Conservation (phyloP, 805 yeast genomes). For the Candida easanensis region DNA sequence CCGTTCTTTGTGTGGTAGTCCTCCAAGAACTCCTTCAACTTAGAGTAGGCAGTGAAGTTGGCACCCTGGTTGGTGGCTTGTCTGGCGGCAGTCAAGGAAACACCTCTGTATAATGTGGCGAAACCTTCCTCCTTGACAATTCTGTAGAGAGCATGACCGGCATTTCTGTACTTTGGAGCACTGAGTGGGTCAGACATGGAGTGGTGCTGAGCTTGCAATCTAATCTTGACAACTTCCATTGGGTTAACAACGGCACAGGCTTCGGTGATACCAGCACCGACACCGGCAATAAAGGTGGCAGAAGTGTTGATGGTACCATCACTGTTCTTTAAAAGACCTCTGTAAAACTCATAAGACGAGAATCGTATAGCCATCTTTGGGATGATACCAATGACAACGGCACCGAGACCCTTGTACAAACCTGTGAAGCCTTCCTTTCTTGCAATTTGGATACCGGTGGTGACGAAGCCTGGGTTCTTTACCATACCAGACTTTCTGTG, state of each 20-base stretch:
- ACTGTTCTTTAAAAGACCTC: slow-evolving; percentile 60
- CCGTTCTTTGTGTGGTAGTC: slow-evolving; percentile 49
- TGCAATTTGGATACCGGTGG: slow-evolving; percentile 77
- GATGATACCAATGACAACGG: slow-evolving; percentile 94
- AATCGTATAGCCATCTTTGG: slow-evolving; percentile 98
- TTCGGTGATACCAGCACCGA: slow-evolving; percentile 96
- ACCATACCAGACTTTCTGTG: slow-evolving; percentile 62
- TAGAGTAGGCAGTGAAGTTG: slow-evolving; percentile 92
- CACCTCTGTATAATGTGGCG: slow-evolving; percentile 88
- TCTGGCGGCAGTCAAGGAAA: slow-evolving; percentile 91
- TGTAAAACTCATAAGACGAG: slow-evolving; percentile 88
- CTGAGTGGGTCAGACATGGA: slow-evolving; percentile 78
- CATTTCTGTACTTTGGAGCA: slow-evolving; percentile 85
- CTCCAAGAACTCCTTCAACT: slow-evolving; percentile 69
- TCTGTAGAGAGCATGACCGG: slow-evolving; percentile 83
- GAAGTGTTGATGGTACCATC: slow-evolving; percentile 69
- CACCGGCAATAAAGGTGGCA: slow-evolving; percentile 86
- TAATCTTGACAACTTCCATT: slow-evolving; percentile 94
- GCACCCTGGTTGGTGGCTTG: slow-evolving; percentile 99
- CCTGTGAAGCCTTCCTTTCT: slow-evolving; percentile 81
- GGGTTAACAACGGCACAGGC: slow-evolving; percentile 95
- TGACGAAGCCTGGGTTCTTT: slow-evolving; percentile 82
- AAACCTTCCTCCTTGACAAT: slow-evolving; percentile 91
- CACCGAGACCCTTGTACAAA: slow-evolving; percentile 92
- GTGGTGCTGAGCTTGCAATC: slow-evolving; percentile 94